Evolutionary conservation across 2,329 filamentous ascomycete species (phyloP), one percentile per base, ranked within the genome.

Genomic region (Microsporum ferrugineum): DNA sequence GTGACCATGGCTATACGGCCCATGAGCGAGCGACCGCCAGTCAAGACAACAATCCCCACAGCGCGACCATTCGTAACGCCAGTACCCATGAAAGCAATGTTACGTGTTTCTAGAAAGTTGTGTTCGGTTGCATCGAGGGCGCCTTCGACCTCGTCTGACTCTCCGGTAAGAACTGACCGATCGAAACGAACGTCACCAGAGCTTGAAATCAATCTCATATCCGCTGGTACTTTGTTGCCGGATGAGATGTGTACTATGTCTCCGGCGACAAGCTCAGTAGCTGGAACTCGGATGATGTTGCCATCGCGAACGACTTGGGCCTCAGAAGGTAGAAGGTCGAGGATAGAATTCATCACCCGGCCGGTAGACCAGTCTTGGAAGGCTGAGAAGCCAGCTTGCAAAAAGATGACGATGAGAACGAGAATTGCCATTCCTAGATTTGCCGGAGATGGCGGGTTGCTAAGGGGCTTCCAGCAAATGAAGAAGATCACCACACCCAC

Each of bases 321-420:
- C 62, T 84, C 79, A 66, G 89, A 87, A 0, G 88, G 88, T 14
- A 91, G 78, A 87, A 91, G 88, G 27, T 81, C 86, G 57, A 85
- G 88, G 70, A 91, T 91, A 0, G 86, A 89, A 23, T 84, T 82
- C 88, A 91, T 91, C 60, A 91, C 87, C 3, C 85, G 78, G 1
- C 83, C 86, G 0, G 86, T 88, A 1, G 87, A 89, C 82, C 87
- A 91, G 70, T 91, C 88, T 68, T 86, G 84, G 77, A 80, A 87
- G 68, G 82, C 81, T 67, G 85, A 85, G 74, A 90, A 91, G 2
- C 77, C 81, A 65, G 86, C 88, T 67, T 87, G 84, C 39, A 87
- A 82, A 65, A 84, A 73, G 68, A 86, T 91, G 6, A 91, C 87
- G 4, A 83, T 80, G 1, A 86, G 71, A 4, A 91, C 75, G 2